These are phyloP conservation scores for Mytilinidion resinicola DNA, from an alignment of 495 filamentous ascomycete species.

Conservation along the genomic window DNA sequence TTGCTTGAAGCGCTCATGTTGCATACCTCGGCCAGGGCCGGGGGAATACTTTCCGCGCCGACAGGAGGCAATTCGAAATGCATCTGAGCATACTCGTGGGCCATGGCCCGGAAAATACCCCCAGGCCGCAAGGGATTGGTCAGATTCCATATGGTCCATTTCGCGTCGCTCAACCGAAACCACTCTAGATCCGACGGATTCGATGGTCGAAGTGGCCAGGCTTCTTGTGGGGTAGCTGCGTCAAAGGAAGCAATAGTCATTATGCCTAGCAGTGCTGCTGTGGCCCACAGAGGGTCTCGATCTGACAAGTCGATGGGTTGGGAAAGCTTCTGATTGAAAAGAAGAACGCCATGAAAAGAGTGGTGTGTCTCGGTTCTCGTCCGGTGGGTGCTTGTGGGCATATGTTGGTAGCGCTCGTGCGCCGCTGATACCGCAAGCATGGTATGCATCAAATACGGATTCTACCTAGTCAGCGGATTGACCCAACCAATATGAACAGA, in stretches of 20 bases:
- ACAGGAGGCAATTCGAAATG: neutral
- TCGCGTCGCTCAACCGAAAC: constrained; percentile 37
- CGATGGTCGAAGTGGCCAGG: constrained; percentile 38
- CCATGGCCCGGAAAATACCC: constrained; percentile 29
- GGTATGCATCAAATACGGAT: constrained; percentile 37
- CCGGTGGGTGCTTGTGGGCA: constrained; percentile 4
- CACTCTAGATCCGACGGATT: constrained; percentile 34
- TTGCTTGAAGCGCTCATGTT: neutral
- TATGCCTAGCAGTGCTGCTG: constrained; percentile 35
- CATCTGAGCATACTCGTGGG: neutral
- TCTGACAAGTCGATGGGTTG: constrained; percentile 22
- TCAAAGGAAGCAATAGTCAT: constrained; percentile 35
- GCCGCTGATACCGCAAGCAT: constrained; percentile 36
- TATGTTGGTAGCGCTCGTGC: constrained; percentile 33
- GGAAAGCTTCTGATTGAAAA: constrained; percentile 39
- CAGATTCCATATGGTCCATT: constrained; percentile 34
- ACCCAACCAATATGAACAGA: neutral
- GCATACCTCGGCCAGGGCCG: neutral
- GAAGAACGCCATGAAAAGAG: constrained; percentile 34
- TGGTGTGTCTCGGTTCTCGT: constrained; percentile 31
- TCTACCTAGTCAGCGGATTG: constrained; percentile 11
- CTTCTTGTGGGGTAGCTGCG: constrained; percentile 27
- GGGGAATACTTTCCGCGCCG: neutral
- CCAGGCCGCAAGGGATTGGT: constrained; percentile 36
- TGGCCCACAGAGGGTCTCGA: constrained; percentile 39